These are phyloP conservation scores for Mucor plumbeus DNA, from an alignment of 371 early-diverging fungal genomes.

Conservation along the genomic window DNA sequence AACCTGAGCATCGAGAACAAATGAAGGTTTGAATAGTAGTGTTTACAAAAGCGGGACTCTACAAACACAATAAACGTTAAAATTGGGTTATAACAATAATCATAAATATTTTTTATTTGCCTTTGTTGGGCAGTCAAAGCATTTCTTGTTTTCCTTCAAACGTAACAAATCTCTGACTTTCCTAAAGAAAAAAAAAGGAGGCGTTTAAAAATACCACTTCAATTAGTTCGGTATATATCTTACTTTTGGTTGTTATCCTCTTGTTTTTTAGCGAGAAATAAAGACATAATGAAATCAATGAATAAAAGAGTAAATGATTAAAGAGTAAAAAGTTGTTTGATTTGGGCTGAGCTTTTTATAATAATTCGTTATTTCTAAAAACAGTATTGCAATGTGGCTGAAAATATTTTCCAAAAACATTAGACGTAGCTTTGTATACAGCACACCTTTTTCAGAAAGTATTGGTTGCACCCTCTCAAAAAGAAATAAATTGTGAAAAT, in stretches of 20 bases:
- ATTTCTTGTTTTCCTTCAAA: constrained; percentile 64
- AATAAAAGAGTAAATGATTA: not conserved
- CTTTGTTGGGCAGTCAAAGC: constrained; percentile 70
- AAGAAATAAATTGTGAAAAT: no score
- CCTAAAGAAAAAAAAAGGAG: not conserved
- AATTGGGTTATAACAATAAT: not conserved
- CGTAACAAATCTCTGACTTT: constrained; percentile 28
- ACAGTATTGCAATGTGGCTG: constrained; percentile 6
- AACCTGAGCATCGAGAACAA: constrained; percentile 67
- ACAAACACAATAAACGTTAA: not conserved
- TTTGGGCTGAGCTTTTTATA: constrained; percentile 8
- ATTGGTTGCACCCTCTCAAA: no score
- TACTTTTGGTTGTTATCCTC: constrained; percentile 30
- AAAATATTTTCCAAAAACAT: not conserved
- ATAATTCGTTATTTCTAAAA: not conserved
- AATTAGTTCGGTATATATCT: not conserved
- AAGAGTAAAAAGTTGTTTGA: not conserved
- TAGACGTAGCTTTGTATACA: not conserved
- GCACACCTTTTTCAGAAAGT: not conserved
- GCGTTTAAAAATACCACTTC: not conserved
- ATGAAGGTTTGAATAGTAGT: constrained; percentile 64
- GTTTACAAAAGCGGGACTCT: constrained; percentile 71
- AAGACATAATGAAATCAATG: constrained; percentile 15
- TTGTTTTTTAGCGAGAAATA: constrained; percentile 27
- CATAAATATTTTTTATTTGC: constrained; percentile 26